Percentiles rank a stretch among this genome's conserved stretches.
phyloP scores from a whole-genome alignment of 2,329 filamentous ascomycete genomes.

The Fusarium veterinarium region DNA sequence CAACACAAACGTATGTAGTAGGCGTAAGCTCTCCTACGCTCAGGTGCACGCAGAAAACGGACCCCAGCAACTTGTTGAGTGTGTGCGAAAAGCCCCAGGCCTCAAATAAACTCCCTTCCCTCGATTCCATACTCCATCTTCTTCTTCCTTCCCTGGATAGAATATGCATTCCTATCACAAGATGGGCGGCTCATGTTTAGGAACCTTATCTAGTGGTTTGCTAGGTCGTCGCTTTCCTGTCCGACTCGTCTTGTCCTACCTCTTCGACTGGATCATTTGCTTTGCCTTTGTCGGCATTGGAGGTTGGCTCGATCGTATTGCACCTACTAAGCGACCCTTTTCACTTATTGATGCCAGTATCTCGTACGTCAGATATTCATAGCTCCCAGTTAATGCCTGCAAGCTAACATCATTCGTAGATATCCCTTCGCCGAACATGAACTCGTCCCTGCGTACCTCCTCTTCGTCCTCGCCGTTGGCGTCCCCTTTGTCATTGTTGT shows the following conservation, averaged over 20 bases:
- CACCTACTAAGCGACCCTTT: constrained; percentile 78
- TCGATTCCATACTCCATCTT: constrained; percentile 11
- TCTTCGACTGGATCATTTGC: constrained; percentile 79
- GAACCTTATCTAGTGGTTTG: constrained; percentile 21
- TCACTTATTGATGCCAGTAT: constrained; percentile 80
- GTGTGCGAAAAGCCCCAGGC: constrained; percentile 2
- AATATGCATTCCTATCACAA: constrained; percentile 39
- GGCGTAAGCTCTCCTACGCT: neutral
- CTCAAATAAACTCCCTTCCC: constrained; percentile 18
- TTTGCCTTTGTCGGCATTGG: constrained; percentile 68
- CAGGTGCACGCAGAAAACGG: too few species aligned
- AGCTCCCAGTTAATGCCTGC: neutral
- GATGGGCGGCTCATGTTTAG: constrained; percentile 39
- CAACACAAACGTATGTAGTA: neutral
- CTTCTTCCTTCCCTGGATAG: constrained; percentile 1
- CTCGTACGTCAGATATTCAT: constrained; percentile 60
- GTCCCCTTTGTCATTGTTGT: constrained; percentile 76
- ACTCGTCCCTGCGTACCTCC: constrained; percentile 74
- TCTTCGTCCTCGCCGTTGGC: constrained; percentile 71
- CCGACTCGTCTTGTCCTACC: constrained; percentile 69
- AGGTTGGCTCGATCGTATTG: constrained; percentile 66
- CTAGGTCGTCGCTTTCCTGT: constrained; percentile 44
- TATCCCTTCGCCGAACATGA: constrained; percentile 79
- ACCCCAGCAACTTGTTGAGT: too few species aligned
- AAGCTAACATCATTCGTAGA: constrained; percentile 50